Evolutionary conservation across 768 basidiomycete species (phyloP).

Genomic region (Collybia sordida): DNA sequence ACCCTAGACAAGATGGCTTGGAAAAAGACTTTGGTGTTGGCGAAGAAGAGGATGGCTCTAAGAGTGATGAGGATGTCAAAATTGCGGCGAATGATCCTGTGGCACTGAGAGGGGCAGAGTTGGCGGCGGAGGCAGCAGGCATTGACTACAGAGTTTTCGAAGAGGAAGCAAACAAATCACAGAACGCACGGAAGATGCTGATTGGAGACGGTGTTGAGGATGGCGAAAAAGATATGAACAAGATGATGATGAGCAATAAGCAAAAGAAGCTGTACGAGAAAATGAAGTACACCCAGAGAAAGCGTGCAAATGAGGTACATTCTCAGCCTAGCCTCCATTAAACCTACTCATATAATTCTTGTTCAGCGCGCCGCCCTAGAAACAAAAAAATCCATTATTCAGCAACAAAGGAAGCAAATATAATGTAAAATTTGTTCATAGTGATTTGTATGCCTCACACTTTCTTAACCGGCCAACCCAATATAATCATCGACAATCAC

Average conservation of each 20-base stretch:
- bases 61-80: constrained; percentile 31
- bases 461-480: too few relatives aligned
- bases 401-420: constrained; percentile 51
- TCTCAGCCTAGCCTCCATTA: neutral
- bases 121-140: constrained; percentile 89
- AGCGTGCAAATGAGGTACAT: constrained; percentile 77
- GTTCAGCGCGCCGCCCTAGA: constrained; percentile 61
- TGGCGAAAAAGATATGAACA: constrained; percentile 85
- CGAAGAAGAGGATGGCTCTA: constrained; percentile 24
- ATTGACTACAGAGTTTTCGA: constrained; percentile 80
- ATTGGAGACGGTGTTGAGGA: constrained; percentile 30
- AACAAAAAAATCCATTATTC: constrained; percentile 53
- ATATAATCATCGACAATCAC: too few relatives aligned
- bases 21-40: constrained; percentile 32
- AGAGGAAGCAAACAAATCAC: constrained; percentile 65
- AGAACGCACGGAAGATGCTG: constrained; percentile 35
- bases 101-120: constrained; percentile 80
- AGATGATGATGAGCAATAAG: constrained; percentile 98
- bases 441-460: too few relatives aligned
- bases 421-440: too few relatives aligned
- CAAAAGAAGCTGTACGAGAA: constrained; percentile 91
- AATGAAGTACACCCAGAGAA: constrained; percentile 85
- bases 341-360: constrained; percentile 5
- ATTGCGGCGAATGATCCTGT: constrained; percentile 54
- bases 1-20: constrained; percentile 29